Evolutionary conservation across 306 rosid genomes (phyloP).

Genomic region (Sphenostylis stenocarpa): DNA sequence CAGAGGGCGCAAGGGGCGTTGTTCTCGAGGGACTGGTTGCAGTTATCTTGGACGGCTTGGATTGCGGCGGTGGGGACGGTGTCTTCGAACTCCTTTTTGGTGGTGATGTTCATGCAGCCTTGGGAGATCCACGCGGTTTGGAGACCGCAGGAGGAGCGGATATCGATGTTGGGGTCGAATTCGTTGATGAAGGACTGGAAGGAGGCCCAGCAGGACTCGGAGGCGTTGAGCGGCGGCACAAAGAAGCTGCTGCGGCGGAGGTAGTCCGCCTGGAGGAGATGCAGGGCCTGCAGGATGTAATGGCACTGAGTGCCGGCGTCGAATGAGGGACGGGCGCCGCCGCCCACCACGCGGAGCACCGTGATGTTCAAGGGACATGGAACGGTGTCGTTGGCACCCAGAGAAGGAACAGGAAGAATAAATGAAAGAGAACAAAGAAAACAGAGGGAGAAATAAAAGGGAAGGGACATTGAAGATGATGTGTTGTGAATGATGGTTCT

Average conservation of each 20-base stretch:
- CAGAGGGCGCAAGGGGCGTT: conserved; percentile 78
- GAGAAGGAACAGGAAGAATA: background rate
- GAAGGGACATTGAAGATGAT: background rate
- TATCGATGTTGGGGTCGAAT: background rate
- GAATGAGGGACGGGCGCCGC: conserved; percentile 16
- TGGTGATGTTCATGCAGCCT: conserved; percentile 80
- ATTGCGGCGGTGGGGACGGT: background rate
- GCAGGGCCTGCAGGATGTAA: conserved; percentile 59
- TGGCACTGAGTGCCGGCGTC: conserved; percentile 43
- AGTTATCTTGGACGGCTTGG: conserved; percentile 20
- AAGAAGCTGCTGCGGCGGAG: conserved; percentile 56
- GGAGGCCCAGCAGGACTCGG: conserved; percentile 31
- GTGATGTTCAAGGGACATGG: conserved; percentile 80
- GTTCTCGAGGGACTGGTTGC: conserved; percentile 54
- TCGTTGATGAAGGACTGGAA: conserved; percentile 35
- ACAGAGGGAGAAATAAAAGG: background rate
- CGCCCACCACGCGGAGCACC: conserved; percentile 48
- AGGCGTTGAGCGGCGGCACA: conserved; percentile 43
- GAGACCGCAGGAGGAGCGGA: conserved; percentile 35
- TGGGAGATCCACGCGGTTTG: conserved; percentile 47
- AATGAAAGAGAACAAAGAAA: background rate
- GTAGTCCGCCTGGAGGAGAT: conserved; percentile 61
- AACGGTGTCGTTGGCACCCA: conserved; percentile 18
- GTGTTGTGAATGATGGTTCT: no score
- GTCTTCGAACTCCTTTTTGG: conserved; percentile 42